These are phyloP conservation scores for Ascoidea asiatica DNA, from an alignment of 805 yeast species.

Conservation along the genomic window DNA sequence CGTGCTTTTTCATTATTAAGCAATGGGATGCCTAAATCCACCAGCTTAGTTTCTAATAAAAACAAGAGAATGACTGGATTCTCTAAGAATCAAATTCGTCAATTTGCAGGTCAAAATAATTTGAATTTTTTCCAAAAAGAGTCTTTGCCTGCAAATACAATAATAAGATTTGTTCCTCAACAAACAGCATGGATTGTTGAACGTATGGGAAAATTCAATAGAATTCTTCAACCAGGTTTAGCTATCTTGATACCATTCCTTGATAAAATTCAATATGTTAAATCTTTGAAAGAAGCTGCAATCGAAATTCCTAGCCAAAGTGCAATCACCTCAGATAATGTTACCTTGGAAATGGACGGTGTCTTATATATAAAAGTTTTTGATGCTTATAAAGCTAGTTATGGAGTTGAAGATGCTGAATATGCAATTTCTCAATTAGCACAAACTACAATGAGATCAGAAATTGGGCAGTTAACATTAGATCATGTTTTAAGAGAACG, in stretches of 20 bases:
- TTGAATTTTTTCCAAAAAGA: conserved; percentile 48
- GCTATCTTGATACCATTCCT: conserved; percentile 61
- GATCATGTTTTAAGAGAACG: conserved; percentile 72
- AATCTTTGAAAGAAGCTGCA: conserved; percentile 73
- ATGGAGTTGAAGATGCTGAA: conserved; percentile 80
- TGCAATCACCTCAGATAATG: conserved; percentile 80
- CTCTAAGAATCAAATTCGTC: too few species aligned
- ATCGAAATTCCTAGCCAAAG: conserved; percentile 73
- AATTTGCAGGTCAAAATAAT: background rate
- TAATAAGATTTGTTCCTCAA: conserved; percentile 73
- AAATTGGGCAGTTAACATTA: conserved; percentile 70
- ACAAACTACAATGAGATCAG: conserved; percentile 84
- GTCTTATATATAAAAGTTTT: conserved; percentile 63
- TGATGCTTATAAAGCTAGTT: conserved; percentile 76
- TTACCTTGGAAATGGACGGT: conserved; percentile 75
- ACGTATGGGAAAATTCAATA: conserved; percentile 75
- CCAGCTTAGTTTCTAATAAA: too few species aligned
- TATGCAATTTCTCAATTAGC: conserved; percentile 79
- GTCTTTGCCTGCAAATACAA: conserved; percentile 60
- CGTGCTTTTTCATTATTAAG: too few species aligned
- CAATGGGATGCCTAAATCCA: too few species aligned
- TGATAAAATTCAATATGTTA: conserved; percentile 71
- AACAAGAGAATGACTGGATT: too few species aligned
- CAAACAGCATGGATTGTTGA: conserved; percentile 88
- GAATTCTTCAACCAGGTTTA: conserved; percentile 61